Evolutionary conservation across 768 basidiomycete species (phyloP).

Genomic region (Suillus alpinus): DNA sequence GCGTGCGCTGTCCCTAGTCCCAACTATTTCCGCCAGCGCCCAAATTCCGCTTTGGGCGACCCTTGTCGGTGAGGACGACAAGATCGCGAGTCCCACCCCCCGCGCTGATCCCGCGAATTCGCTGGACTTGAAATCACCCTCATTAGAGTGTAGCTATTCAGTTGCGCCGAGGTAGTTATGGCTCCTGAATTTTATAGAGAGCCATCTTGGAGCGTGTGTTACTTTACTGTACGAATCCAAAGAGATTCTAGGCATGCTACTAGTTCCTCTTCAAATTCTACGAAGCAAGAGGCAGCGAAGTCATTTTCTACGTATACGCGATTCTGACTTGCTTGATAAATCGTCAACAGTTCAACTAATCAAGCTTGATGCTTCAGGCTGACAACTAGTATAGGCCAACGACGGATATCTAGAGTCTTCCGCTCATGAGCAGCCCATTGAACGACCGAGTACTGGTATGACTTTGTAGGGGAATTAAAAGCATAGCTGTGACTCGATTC

Average conservation of each 20-base stretch:
- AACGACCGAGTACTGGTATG: not conserved
- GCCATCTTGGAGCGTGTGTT: not conserved
- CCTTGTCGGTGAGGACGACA: no score
- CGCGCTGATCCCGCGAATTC: no score
- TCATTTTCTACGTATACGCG: slow-evolving; percentile 65
- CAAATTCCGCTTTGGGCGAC: no score
- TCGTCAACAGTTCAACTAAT: not conserved
- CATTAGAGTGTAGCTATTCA: no score
- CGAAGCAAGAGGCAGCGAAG: slow-evolving; percentile 95
- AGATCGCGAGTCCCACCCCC: no score
- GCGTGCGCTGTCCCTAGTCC: not conserved
- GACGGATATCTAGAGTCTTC: not conserved
- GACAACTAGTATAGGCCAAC: not conserved
- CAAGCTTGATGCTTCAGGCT: not conserved
- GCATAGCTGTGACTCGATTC: not conserved
- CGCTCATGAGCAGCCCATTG: not conserved
- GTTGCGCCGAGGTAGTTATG: not conserved
- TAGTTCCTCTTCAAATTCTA: slow-evolving; percentile 98
- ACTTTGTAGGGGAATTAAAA: not conserved
- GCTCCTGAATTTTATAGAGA: not conserved
- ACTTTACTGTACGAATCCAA: slow-evolving; percentile 35
- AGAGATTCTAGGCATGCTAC: not conserved
- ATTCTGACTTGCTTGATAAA: not conserved
- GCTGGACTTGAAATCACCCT: no score
- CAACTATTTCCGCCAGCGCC: not conserved